Evolutionary conservation across 179 eudicot species (phyloP).

Genomic region (Dionaea muscipula): DNA sequence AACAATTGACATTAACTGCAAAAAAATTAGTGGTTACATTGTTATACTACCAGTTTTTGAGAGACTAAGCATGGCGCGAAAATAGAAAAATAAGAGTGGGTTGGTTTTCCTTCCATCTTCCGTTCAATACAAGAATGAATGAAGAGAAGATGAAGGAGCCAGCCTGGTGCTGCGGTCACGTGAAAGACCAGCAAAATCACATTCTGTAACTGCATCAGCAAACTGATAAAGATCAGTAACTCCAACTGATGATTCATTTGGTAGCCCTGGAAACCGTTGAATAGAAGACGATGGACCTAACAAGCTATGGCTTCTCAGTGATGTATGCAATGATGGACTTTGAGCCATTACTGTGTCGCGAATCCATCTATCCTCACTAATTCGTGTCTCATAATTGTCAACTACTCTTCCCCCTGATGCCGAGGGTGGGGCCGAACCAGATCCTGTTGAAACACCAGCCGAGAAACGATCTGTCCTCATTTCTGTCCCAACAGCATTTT

Average conservation of each 20-base stretch:
- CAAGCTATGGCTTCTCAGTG: not conserved
- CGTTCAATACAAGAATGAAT: not conserved
- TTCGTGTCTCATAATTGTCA: not conserved
- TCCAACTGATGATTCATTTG: not conserved
- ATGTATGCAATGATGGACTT: not conserved
- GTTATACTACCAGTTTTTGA: too few species aligned
- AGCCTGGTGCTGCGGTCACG: not conserved
- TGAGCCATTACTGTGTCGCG: not conserved
- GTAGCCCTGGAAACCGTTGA: not conserved
- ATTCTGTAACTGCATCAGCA: not conserved
- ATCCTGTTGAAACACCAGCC: not conserved
- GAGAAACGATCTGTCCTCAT: not conserved
- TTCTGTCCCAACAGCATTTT: not conserved
- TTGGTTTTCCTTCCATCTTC: too few species aligned
- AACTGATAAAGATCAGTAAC: constrained; percentile 1
- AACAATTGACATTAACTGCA: too few species aligned
- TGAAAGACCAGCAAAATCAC: not conserved
- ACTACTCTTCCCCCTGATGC: not conserved
- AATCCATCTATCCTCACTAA: not conserved
- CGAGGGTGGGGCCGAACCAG: not conserved
- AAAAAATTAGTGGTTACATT: too few species aligned
- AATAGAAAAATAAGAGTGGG: too few species aligned
- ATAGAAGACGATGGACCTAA: not conserved
- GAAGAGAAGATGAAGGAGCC: not conserved
- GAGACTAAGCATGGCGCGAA: too few species aligned